phyloP scores from a whole-genome alignment of 108 stramenopile genomes.

The Fragilaria crotonensis region DNA sequence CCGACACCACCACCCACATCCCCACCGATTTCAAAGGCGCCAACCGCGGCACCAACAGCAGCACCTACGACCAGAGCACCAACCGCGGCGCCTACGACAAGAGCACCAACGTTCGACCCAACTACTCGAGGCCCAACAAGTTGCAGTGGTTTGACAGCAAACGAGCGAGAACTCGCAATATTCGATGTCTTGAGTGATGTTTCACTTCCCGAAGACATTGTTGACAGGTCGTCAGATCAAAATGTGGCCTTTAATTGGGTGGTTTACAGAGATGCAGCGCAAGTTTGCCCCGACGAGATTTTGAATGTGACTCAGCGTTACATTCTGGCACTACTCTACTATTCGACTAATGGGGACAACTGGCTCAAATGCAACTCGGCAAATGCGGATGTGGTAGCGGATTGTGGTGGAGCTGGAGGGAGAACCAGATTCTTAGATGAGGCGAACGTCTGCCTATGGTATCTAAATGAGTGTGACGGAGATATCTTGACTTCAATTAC shows the following conservation, averaged over 20 bases:
- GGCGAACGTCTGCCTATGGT: slow-evolving; percentile 43
- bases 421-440: slow-evolving; percentile 14
- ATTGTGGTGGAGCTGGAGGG: background rate
- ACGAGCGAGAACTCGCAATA: background rate
- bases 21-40: background rate
- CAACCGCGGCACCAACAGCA: background rate
- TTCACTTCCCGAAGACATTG: background rate
- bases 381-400: background rate
- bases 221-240: slow-evolving; percentile 14
- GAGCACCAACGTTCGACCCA: background rate
- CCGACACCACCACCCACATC: background rate
- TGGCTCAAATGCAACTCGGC: slow-evolving; percentile 25
- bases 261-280: slow-evolving; percentile 27
- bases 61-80: background rate
- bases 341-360: slow-evolving; percentile 34
- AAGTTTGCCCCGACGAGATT: slow-evolving; percentile 40
- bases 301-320: slow-evolving; percentile 37
- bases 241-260: slow-evolving; percentile 50
- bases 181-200: background rate
- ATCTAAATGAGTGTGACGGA: slow-evolving; percentile 26
- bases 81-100: background rate
- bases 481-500: slow-evolving; percentile 21
- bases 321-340: slow-evolving; percentile 37
- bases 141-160: background rate
- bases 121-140: background rate